Evolutionary conservation across 805 yeast species (phyloP).

Genomic region (Wickerhamomyces ciferrii): DNA sequence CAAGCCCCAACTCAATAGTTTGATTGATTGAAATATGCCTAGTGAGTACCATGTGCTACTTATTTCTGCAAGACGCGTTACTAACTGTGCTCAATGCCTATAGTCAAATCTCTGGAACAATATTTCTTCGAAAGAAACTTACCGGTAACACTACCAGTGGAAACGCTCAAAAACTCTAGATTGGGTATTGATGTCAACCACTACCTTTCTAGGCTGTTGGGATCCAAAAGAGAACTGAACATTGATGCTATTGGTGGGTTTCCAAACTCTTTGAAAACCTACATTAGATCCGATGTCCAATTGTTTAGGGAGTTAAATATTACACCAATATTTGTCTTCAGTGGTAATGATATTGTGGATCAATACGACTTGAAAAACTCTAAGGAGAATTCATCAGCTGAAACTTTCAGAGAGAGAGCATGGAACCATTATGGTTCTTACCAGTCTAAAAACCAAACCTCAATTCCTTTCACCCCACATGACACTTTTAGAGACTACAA

Average conservation of each 20-base stretch:
- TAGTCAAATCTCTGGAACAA: constrained; percentile 58
- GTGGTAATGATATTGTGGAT: constrained; percentile 49
- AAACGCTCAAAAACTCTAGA: constrained; percentile 57
- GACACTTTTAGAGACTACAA: constrained; percentile 49
- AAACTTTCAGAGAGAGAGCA: constrained; percentile 37
- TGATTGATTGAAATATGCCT: neutral
- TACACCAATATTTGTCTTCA: constrained; percentile 76
- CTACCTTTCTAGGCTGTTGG: constrained; percentile 57
- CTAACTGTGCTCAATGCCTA: neutral
- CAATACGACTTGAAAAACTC: constrained; percentile 31
- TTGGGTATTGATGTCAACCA: constrained; percentile 84
- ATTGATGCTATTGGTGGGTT: constrained; percentile 78
- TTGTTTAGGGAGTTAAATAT: constrained; percentile 56
- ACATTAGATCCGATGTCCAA: constrained; percentile 57
- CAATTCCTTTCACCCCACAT: constrained; percentile 23
- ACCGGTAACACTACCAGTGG: constrained; percentile 56
- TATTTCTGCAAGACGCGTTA: neutral
- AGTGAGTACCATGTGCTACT: neutral
- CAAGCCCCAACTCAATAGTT: neutral
- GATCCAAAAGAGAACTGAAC: constrained; percentile 61
- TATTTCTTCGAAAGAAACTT: constrained; percentile 64
- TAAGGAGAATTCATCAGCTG: constrained; percentile 22
- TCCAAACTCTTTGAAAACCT: constrained; percentile 54
- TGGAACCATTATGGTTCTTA: constrained; percentile 34
- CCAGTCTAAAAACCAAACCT: constrained; percentile 9